phyloP scores from a whole-genome alignment of 257 asterid species.

The Solanum ahanhuiri region DNA sequence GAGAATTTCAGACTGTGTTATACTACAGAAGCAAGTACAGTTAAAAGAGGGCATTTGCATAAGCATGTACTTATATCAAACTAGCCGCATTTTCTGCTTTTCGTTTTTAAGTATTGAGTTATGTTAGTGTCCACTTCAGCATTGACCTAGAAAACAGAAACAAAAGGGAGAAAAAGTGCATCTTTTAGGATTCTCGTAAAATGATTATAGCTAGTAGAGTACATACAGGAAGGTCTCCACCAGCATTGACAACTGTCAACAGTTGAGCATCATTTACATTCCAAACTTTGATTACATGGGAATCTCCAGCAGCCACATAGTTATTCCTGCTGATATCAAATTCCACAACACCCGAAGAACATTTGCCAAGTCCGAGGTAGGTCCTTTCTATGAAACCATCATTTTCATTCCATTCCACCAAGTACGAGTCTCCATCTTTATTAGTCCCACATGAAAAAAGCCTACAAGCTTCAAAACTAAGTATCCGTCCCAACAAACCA shows the following conservation, averaged over 20 bases:
- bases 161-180: background rate
- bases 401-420: conserved; percentile 55
- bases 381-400: conserved; percentile 40
- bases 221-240: conserved; percentile 54
- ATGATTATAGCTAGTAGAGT: background rate
- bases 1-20: background rate
- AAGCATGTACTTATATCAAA: background rate
- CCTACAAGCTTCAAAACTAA: conserved; percentile 24
- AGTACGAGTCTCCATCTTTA: conserved; percentile 40
- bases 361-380: conserved; percentile 41
- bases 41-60: background rate
- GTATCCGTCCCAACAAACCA: background rate
- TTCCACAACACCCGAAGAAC: conserved; percentile 24
- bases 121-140: background rate
- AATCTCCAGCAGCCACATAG: conserved; percentile 60
- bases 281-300: conserved; percentile 59
- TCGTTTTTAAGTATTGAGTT: background rate
- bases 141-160: background rate
- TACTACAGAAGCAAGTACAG: background rate
- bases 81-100: background rate
- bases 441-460: conserved; percentile 70
- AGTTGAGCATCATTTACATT: conserved; percentile 32
- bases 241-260: conserved; percentile 39
- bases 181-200: background rate
- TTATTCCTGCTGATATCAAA: conserved; percentile 33